Percentiles rank a stretch among this genome's conserved stretches.
These are phyloP conservation scores for Fusarium ambrosium DNA, from an alignment of 2,329 filamentous ascomycete species.

Conservation along the genomic window DNA sequence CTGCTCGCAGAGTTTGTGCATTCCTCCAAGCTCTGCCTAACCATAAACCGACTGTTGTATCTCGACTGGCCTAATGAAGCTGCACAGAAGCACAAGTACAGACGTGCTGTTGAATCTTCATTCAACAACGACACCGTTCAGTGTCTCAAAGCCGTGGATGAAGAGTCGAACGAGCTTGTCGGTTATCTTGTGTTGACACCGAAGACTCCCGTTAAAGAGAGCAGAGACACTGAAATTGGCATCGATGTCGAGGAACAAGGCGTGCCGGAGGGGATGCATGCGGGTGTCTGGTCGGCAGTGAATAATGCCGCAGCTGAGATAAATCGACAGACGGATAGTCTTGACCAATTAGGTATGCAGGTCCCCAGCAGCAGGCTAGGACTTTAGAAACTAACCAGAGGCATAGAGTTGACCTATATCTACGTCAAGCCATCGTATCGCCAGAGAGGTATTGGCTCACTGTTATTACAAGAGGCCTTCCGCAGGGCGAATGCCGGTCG, in stretches of 20 bases:
- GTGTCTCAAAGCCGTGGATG: slow-evolving; percentile 17
- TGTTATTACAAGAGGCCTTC: slow-evolving; percentile 1
- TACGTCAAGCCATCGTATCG: slow-evolving; percentile 17
- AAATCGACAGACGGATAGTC: not conserved
- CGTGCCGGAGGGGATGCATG: not conserved
- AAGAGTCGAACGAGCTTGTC: slow-evolving; percentile 6
- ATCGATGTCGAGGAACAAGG: not conserved
- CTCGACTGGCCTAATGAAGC: slow-evolving; percentile 20
- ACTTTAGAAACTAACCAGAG: not conserved
- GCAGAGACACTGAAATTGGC: not conserved
- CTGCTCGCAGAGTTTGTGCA: slow-evolving; percentile 5
- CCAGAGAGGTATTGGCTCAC: slow-evolving; percentile 3
- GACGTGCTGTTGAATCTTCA: not conserved
- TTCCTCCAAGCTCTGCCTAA: slow-evolving; percentile 10
- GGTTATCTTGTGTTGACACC: slow-evolving; percentile 15
- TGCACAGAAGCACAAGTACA: not conserved
- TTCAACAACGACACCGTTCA: not conserved
- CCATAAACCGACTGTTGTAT: slow-evolving; percentile 21
- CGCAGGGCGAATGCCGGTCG: not conserved
- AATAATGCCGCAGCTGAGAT: not conserved
- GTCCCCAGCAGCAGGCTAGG: too few species aligned
- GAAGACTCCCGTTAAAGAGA: not conserved
- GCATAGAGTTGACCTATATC: slow-evolving; percentile 19
- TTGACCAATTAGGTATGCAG: slow-evolving; percentile 10
- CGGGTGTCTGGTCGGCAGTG: not conserved